Evolutionary conservation across 352 stramenopile genomes (phyloP), one percentile per base, ranked within the genome.

Genomic region (Phytophthora citricola): DNA sequence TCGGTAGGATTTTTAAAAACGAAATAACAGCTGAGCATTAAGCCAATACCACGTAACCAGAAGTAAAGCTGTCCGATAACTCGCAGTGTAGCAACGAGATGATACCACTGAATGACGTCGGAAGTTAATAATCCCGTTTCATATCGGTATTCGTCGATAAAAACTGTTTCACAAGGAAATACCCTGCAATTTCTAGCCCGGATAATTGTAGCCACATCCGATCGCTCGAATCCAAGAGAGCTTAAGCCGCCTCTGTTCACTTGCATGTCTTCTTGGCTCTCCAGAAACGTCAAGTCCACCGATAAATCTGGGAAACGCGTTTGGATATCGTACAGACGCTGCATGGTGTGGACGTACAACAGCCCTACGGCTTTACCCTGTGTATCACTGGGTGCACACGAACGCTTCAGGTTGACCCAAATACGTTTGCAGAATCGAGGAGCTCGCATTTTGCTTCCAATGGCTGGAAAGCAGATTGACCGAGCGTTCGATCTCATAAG

Each of bases 111-210:
- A 3, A 62, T 20, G 17, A 68, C 53, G 45, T 78, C 58, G 2
- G 68, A 69, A 32, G 58, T 66, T 5, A 86, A 5, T 0, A 70
- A 17, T 0, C 41, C 70, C 3, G 56, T 60, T 58, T 84, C 70
- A 40, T 83, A 83, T 0, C 80, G 75, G 27, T 81, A 81, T 34
- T 87, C 76, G 20, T 83, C 60, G 5, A 87, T 50, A 10, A 71
- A 78, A 5, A 83, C 17, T 0, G 76, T 86, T 32, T 71, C 58
- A n/a, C 75, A 85, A 3, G 17, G 5, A 14, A 27, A 41, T 1
- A 38, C 58, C n/a, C 36, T 49, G 41, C 61, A 73, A 15, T 58
- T 39, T 26, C 59, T 53, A 39, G 53, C 66, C 2, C 69, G 69
- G n/a, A 77, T 71, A 26, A 77, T 50, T 1, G 69, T 40, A 12